phyloP scores from a whole-genome alignment of 1,139 yeast species.

The Yamadazyma membranifaciens region DNA sequence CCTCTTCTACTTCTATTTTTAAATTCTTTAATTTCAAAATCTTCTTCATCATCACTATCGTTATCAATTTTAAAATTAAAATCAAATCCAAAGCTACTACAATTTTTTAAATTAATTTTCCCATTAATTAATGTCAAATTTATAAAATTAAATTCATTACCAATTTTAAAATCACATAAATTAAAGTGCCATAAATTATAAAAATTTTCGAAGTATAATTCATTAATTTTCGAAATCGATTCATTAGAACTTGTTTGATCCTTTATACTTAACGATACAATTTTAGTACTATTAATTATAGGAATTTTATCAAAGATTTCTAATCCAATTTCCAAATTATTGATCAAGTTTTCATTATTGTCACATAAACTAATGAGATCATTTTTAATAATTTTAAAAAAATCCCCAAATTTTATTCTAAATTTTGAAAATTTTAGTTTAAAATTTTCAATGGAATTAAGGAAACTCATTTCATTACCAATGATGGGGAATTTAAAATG shows the following conservation, averaged over 20 bases:
- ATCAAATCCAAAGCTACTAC: conserved; percentile 35
- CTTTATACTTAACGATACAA: conserved; percentile 37
- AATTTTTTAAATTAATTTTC: conserved; percentile 22
- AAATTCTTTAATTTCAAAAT: conserved; percentile 13
- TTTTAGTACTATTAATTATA: conserved; percentile 47
- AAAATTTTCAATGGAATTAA: conserved; percentile 60
- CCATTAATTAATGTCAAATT: conserved; percentile 27
- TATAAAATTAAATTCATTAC: conserved; percentile 25
- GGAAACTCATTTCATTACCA: conserved; percentile 67
- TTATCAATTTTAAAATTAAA: conserved; percentile 24
- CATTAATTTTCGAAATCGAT: conserved; percentile 42
- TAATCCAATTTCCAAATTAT: conserved; percentile 47
- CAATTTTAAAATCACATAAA: conserved; percentile 50
- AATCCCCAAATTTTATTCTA: conserved; percentile 58
- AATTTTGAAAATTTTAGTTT: conserved; percentile 61
- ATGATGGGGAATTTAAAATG: conserved; percentile 73
- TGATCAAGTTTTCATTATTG: conserved; percentile 25
- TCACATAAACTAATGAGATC: conserved; percentile 41
- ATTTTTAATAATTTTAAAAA: conserved; percentile 61
- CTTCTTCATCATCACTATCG: conserved; percentile 14
- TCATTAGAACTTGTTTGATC: conserved; percentile 19
- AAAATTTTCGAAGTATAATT: conserved; percentile 59
- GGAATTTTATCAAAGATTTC: conserved; percentile 66
- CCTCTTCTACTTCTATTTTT: conserved; percentile 14
- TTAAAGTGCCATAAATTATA: conserved; percentile 79